Evolutionary conservation across 805 yeast species (phyloP), one percentile per base, ranked within the genome.

Genomic region (Myxozyma melibiosi): DNA sequence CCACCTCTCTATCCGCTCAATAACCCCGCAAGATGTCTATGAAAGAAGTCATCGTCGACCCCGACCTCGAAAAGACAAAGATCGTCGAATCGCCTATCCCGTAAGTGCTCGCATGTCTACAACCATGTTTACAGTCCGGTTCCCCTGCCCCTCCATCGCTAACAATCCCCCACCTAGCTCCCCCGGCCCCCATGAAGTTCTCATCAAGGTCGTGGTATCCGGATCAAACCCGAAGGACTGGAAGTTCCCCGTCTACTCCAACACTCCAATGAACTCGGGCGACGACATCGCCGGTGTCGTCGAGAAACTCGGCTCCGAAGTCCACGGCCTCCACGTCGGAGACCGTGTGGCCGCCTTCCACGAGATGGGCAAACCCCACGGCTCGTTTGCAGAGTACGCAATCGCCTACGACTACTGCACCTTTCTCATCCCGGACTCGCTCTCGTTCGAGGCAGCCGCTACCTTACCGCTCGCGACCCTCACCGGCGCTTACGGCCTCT

Each of bases 271-370:
- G 25, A 54, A 58, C 37, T 54, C 62, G 1, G 62, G 62, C 27
- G 62, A 58, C 31, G 62, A 58, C 43, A 55, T 58, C 30, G 62
- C 57, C 39, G 62, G 62, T 9, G 18, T 38, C 8, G 33, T 58
- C 46, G 62, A 43, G 33, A 13, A 54, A 11, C 33, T 58, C 11
- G 62, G 62, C n/a, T n/a, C 22, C n/a, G 28, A 51, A 8, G 62
- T 58, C 4, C 35, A 43, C 40, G 56, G 55, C 16, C 56, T 58
- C 39, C 38, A 34, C 24, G 51, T 40, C 20, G 57, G 59, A 20
- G 62, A 58, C 45, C 54, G 56, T 14, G 62, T 58, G 4, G 62
- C 59, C n/a, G 62, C 62, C 4, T 55, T 54, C 53, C 62, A 58
- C 18, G 24, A 51, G 39, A 58, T 58, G 50, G 51, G 45, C 3